These are phyloP conservation scores for Aspergillus fischeri DNA, from an alignment of 2,329 filamentous ascomycete species.

Conservation along the genomic window DNA sequence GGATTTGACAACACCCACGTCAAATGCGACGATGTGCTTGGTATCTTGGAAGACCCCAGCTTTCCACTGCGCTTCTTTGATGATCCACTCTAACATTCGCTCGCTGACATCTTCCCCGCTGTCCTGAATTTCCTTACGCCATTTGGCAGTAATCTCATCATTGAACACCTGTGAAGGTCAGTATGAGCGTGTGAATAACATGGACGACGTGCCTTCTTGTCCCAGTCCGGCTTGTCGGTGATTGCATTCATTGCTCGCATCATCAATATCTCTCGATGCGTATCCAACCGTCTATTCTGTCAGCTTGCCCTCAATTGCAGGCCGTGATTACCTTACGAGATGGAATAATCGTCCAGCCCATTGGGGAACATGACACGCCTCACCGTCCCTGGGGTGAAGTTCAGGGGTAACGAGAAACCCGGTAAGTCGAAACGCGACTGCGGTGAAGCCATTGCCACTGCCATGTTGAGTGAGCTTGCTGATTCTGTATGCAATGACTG, in stretches of 20 bases:
- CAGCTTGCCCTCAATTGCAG: neutral
- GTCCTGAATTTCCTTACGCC: constrained; percentile 24
- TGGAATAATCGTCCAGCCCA: neutral
- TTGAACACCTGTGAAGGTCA: constrained; percentile 25
- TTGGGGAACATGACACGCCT: neutral
- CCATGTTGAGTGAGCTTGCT: no score
- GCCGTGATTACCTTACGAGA: neutral
- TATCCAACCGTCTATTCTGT: neutral
- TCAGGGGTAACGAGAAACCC: neutral
- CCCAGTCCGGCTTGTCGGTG: constrained; percentile 43
- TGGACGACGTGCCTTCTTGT: constrained; percentile 30
- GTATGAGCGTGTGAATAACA: neutral
- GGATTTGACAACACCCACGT: constrained; percentile 51
- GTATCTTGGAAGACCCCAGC: constrained; percentile 37
- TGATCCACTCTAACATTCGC: constrained; percentile 36
- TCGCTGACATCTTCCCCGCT: constrained; percentile 25
- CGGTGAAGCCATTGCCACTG: neutral
- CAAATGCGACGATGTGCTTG: constrained; percentile 42
- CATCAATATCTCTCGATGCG: constrained; percentile 22
- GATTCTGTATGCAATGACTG: no score
- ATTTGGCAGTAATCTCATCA: constrained; percentile 28
- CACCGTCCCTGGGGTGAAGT: neutral
- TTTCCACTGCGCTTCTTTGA: constrained; percentile 50
- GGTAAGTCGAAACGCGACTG: neutral
- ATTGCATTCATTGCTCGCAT: constrained; percentile 40